Conservation (phyloP, 78 protist genomes). For the Polysphondylium violaceum region DNA sequence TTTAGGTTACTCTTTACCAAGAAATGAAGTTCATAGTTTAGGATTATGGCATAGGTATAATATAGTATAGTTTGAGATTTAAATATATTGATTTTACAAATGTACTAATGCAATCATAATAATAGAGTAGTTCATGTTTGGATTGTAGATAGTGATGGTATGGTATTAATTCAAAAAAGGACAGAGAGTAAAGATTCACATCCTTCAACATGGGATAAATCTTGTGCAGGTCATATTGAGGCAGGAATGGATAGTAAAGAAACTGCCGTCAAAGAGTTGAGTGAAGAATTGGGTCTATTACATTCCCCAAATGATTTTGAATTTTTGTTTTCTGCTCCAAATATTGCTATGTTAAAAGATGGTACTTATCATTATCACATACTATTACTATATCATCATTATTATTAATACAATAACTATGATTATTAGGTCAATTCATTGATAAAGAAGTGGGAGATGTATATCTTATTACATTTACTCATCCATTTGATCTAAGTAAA, state of each 20-base stretch:
- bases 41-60: slow-evolving; percentile 48
- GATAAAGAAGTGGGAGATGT: slow-evolving; percentile 72
- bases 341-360: background rate
- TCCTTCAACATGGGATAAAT: slow-evolving; percentile 53
- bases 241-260: slow-evolving; percentile 54
- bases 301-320: slow-evolving; percentile 9
- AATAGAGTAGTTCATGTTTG: slow-evolving; percentile 49
- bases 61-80: slow-evolving; percentile 41
- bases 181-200: slow-evolving; percentile 32
- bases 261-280: slow-evolving; percentile 31
- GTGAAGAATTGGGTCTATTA: slow-evolving; percentile 63
- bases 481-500: slow-evolving; percentile 19
- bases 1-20: slow-evolving; percentile 20
- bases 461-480: background rate
- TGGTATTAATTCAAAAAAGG: slow-evolving; percentile 48
- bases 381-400: background rate
- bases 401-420: background rate
- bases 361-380: background rate
- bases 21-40: slow-evolving; percentile 30
- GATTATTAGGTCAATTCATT: slow-evolving; percentile 23
- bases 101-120: too few species aligned
- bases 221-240: slow-evolving; percentile 78
- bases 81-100: background rate
- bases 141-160: slow-evolving; percentile 22
- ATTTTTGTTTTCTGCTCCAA: background rate